phyloP scores from a whole-genome alignment of 768 basidiomycete genomes.

The Termitomyces titanicus region DNA sequence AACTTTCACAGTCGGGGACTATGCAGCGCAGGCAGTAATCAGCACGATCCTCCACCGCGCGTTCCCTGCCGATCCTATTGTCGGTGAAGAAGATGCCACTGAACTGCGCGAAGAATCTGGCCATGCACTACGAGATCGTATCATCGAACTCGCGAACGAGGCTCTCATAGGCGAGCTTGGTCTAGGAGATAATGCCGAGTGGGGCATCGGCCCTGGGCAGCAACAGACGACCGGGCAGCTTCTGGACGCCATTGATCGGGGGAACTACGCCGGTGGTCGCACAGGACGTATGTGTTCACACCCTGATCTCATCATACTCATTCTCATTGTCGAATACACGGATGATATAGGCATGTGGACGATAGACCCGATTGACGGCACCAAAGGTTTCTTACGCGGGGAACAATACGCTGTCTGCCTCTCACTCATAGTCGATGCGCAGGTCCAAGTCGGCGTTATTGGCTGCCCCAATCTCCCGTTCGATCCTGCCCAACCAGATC shows the following conservation, averaged over 20 bases:
- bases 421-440: constrained; percentile 73
- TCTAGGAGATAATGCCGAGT: constrained; percentile 56
- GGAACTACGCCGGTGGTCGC: constrained; percentile 67
- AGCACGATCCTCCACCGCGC: constrained; percentile 70
- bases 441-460: constrained; percentile 80
- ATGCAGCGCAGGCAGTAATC: constrained; percentile 90
- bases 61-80: constrained; percentile 85
- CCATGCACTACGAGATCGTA: constrained; percentile 50
- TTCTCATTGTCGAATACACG: not conserved
- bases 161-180: constrained; percentile 54
- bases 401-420: constrained; percentile 94
- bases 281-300: constrained; percentile 57
- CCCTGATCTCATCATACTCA: not conserved
- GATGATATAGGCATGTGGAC: constrained; percentile 73
- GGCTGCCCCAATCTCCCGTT: constrained; percentile 90
- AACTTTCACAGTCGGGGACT: constrained; percentile 74
- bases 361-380: constrained; percentile 89
- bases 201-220: constrained; percentile 69
- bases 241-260: constrained; percentile 85
- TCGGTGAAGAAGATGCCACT: constrained; percentile 92
- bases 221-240: constrained; percentile 53
- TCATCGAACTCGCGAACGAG: constrained; percentile 81
- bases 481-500: constrained; percentile 46
- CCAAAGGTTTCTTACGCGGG: constrained; percentile 88
- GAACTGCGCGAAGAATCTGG: constrained; percentile 59